Conservation (phyloP, 352 stramenopile genomes). For the Globisporangium cederbergense region DNA sequence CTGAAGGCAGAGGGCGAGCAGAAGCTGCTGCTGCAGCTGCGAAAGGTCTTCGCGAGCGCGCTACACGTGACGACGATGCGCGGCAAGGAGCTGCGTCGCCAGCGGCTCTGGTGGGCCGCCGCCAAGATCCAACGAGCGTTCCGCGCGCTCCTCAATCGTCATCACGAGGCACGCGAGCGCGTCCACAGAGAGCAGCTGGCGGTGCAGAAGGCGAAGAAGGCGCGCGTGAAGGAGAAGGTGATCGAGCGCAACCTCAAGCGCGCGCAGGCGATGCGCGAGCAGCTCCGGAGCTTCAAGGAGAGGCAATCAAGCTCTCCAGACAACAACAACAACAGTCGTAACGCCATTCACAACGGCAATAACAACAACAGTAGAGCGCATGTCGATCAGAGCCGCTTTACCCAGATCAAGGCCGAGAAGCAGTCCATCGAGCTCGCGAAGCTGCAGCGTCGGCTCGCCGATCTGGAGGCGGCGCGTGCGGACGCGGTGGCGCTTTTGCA, state of each 20-base stretch:
- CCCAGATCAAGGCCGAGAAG: constrained; percentile 5
- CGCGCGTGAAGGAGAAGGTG: constrained; percentile 30
- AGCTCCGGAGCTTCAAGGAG: not conserved
- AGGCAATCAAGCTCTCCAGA: not conserved
- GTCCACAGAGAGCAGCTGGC: constrained; percentile 22
- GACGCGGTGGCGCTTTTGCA: not conserved
- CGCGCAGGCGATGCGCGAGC: constrained; percentile 34
- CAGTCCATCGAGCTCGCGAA: constrained; percentile 7
- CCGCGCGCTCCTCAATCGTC: constrained; percentile 15
- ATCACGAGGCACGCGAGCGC: constrained; percentile 16
- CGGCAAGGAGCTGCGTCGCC: constrained; percentile 18
- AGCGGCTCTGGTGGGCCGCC: constrained; percentile 29
- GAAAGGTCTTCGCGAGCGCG: constrained; percentile 24
- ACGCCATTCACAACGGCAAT: not conserved
- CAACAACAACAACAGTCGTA: constrained; percentile 1
- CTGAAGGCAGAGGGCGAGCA: constrained; percentile 30
- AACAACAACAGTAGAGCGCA: not conserved
- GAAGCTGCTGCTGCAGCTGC: constrained; percentile 35
- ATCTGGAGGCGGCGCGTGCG: constrained; percentile 7
- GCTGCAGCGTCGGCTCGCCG: constrained; percentile 11
- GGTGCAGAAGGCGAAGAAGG: constrained; percentile 29
- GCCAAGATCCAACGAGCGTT: constrained; percentile 32
- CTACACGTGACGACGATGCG: constrained; percentile 21
- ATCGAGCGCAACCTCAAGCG: constrained; percentile 39
- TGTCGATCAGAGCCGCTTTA: not conserved